Conservation (phyloP, 495 filamentous ascomycete genomes). For the Arthonia radiata region DNA sequence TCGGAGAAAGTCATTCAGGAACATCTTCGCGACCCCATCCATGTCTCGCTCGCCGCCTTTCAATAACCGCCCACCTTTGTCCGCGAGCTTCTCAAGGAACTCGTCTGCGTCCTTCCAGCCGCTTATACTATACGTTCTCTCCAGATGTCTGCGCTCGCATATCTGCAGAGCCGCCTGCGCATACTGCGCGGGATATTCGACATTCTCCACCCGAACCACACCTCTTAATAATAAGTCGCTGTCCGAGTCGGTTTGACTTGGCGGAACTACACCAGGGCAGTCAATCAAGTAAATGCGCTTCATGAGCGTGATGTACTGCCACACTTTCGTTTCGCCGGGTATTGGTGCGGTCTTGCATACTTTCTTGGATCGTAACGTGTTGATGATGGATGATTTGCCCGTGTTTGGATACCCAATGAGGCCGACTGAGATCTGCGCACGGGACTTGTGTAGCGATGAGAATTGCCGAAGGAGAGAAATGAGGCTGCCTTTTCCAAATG, state of each 20-base stretch:
- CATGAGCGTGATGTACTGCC: slow-evolving; percentile 96
- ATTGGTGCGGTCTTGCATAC: slow-evolving; percentile 90
- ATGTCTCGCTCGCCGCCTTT: slow-evolving; percentile 81
- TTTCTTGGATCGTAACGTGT: slow-evolving; percentile 48
- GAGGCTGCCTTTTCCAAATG: slow-evolving; percentile 21
- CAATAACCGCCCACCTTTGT: slow-evolving; percentile 65
- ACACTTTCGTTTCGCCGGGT: slow-evolving; percentile 78
- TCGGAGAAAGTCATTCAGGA: slow-evolving; percentile 80
- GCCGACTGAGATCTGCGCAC: slow-evolving; percentile 42
- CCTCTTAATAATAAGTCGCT: slow-evolving; percentile 81
- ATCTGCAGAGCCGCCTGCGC: slow-evolving; percentile 57
- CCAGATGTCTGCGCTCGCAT: slow-evolving; percentile 67
- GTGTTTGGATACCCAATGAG: slow-evolving; percentile 20
- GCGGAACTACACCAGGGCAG: slow-evolving; percentile 86
- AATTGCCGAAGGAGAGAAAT: slow-evolving; percentile 45
- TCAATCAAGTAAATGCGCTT: slow-evolving; percentile 93
- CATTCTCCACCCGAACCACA: slow-evolving; percentile 81
- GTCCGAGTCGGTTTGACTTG: slow-evolving; percentile 52
- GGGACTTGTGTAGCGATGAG: slow-evolving; percentile 63
- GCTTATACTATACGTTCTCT: slow-evolving; percentile 75
- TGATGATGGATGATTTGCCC: slow-evolving; percentile 18
- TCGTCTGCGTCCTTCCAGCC: slow-evolving; percentile 44
- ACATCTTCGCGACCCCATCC: slow-evolving; percentile 85
- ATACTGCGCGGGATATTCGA: slow-evolving; percentile 87
- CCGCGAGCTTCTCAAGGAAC: slow-evolving; percentile 66